These are phyloP conservation scores for Solanum rostratum DNA, from an alignment of 257 asterid genomes.

Conservation along the genomic window DNA sequence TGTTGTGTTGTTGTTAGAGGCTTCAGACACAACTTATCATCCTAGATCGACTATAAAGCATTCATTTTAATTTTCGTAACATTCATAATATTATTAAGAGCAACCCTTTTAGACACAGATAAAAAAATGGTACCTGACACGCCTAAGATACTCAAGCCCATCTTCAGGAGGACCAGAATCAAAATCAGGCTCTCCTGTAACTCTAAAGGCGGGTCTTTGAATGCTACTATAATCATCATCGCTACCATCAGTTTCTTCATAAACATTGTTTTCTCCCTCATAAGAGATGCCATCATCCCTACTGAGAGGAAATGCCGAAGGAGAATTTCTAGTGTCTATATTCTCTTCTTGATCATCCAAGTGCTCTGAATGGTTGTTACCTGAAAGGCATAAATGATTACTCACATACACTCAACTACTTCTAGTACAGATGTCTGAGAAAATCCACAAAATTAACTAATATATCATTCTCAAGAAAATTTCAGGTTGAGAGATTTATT, in stretches of 20 bases:
- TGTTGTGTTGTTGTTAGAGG: no score
- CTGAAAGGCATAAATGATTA: constrained; percentile 21
- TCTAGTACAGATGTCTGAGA: background rate
- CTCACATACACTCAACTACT: background rate
- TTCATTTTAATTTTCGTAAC: background rate
- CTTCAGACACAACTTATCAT: background rate
- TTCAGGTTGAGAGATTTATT: background rate
- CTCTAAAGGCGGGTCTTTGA: constrained; percentile 72
- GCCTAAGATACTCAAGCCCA: constrained; percentile 94
- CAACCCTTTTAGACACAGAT: background rate
- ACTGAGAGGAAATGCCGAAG: constrained; percentile 11
- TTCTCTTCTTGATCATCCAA: constrained; percentile 15
- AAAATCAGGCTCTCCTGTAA: constrained; percentile 86
- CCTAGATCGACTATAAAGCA: background rate
- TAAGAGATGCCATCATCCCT: constrained; percentile 25
- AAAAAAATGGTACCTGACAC: constrained; percentile 40
- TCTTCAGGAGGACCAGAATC: constrained; percentile 93
- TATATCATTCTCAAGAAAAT: background rate
- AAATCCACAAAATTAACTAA: background rate
- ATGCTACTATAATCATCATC: constrained; percentile 75
- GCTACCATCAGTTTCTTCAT: constrained; percentile 59
- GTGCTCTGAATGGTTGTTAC: constrained; percentile 20
- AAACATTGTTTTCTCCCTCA: constrained; percentile 32
- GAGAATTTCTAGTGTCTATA: constrained; percentile 14
- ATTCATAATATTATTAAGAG: no score